Percentiles rank a stretch among this genome's conserved stretches.
phyloP scores from a whole-genome alignment of 1,139 yeast species.

The Taphrina sp. region DNA sequence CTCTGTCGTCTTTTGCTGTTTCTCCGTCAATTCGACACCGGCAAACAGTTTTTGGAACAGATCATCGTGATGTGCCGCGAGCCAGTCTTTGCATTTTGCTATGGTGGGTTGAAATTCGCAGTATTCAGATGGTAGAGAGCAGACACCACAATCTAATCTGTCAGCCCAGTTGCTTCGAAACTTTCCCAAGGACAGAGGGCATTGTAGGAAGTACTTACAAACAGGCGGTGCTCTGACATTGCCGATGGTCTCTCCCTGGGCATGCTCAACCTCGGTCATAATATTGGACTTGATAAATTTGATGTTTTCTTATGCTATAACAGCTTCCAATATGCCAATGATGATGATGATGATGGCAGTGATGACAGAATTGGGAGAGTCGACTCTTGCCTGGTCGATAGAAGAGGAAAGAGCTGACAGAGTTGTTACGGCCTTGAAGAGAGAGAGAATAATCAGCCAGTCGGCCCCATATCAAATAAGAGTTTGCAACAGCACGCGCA shows the following conservation, averaged over 20 bases:
- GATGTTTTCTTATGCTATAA: no score
- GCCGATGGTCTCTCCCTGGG: no score
- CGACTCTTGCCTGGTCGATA: neutral
- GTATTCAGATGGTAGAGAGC: slow-evolving; percentile 46
- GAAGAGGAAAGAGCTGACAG: neutral
- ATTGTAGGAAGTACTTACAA: neutral
- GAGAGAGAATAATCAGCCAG: no score
- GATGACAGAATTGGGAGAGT: no score
- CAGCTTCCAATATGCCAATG: no score
- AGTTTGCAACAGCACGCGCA: no score
- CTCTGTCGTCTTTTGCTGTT: slow-evolving; percentile 77
- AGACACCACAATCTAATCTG: slow-evolving; percentile 20
- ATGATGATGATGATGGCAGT: no score
- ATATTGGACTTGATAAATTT: no score
- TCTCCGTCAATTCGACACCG: slow-evolving; percentile 63
- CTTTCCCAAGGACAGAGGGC: no score
- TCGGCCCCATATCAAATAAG: no score
- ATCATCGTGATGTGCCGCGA: slow-evolving; percentile 58
- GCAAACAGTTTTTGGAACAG: slow-evolving; percentile 62
- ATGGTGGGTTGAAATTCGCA: slow-evolving; percentile 87
- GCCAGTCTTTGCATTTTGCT: slow-evolving; percentile 83
- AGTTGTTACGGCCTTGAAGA: no score
- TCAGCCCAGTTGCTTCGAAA: no score
- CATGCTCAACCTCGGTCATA: slow-evolving; percentile 14
- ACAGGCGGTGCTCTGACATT: slow-evolving; percentile 15